Base-by-base conservation (phyloP, 345 rosid genomes). In the Hypericum perforatum region DNA sequence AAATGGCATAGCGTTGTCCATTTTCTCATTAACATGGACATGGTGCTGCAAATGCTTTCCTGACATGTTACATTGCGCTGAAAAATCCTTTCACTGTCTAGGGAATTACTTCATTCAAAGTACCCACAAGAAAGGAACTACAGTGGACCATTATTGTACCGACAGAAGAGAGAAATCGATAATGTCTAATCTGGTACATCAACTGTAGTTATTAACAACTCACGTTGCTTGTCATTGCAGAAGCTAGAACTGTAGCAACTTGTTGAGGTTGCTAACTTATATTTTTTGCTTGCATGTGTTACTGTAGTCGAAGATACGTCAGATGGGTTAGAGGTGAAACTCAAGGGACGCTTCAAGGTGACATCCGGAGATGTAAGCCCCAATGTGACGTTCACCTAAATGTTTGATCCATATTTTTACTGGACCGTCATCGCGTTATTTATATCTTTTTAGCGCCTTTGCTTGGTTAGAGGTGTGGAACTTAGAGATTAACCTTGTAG, bases 291-390 rank as follows among this genome's bases (percentile, higher is more conserved):
- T 38, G 12, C 40, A 44, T 60, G 10, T 60, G 22, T 51, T 16
- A 52, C 16, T 70, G 63, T 72, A 81, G 85, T 59, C 45, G 98
- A 88, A 45, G 95, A 88, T 68, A 37, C 78, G 32, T 65, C 95
- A 54, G 95, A 87, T 61, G 90, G 86, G 52, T 82, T 86, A 22
- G 69, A 85, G 55, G 80, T 88, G 67, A 89, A 78, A 69, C 74
- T 79, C 57, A 89, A 71, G 76, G 98, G 96, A 62, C 90, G 98
- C 42, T 92, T 92, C 77, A 78, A 92, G 73, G 82, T 85, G 57
- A 92, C 89, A 46, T 80, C 85, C 36, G 83, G 78, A 51, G 96
- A 88, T 54, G 79, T 74, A 58, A 81, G 84, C 66, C 90, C 94
- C 45, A 92, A 88, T 96, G 96, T 91, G 77, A 54, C 39, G 49